Percentiles rank a stretch among this genome's conserved stretches.
phyloP scores from a whole-genome alignment of 805 yeast genomes.

The Metschnikowia henanensis region DNA sequence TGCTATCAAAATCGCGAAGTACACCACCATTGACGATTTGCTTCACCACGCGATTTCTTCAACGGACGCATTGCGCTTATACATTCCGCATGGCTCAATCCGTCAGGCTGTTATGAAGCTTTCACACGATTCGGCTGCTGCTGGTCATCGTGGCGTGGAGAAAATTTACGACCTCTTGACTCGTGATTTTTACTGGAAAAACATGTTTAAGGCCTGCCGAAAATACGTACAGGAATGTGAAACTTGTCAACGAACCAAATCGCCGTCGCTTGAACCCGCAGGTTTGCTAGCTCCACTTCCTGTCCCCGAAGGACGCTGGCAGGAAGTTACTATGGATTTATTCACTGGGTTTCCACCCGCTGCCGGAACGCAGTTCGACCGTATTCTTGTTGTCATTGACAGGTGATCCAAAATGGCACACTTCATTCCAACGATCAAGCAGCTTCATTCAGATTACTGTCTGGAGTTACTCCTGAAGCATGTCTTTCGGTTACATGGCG shows the following conservation, averaged over 20 bases:
- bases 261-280: background rate
- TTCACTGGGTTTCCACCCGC: background rate
- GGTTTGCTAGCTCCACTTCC: conserved; percentile 1
- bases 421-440: background rate
- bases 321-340: background rate
- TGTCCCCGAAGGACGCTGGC: conserved; percentile 1
- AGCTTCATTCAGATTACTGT: background rate
- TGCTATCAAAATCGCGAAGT: background rate
- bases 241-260: background rate
- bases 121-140: background rate
- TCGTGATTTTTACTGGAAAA: background rate
- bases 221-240: background rate
- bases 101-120: background rate
- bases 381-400: conserved; percentile 1
- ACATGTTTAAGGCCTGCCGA: background rate
- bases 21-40: background rate
- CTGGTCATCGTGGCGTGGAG: background rate
- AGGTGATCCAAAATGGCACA: conserved; percentile 1
- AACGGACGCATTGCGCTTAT: background rate
- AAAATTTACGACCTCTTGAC: background rate
- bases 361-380: background rate
- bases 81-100: background rate
- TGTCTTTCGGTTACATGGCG: background rate
- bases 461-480: background rate
- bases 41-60: background rate